Base-by-base conservation (phyloP, 2,329 filamentous ascomycete species). In the Domatiomyces catenatus region DNA sequence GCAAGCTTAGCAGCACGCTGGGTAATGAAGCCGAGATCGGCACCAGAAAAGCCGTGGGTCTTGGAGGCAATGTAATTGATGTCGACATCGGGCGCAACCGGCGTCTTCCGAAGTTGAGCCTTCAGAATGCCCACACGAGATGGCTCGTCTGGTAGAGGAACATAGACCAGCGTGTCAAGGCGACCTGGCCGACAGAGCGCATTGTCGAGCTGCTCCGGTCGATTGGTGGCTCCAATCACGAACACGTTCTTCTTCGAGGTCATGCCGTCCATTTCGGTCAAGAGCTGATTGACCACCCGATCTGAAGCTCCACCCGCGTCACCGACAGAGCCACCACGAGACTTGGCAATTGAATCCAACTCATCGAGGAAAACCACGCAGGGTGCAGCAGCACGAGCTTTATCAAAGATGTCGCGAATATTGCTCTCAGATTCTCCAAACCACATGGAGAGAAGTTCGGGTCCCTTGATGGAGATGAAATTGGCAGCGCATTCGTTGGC, bases 191-290 rank as follows among this genome's bases (percentile, higher is more conserved):
- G 89, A 79, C 90, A 95, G 62, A 98, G 79, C 61, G 92, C 92
- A 67, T 92, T 92, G 70, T 98, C 92, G 54, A 98, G 85, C 75
- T 96, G 92, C 75, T 98, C 92, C 44, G 92, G 92, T 75, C 92
- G 80, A 76, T 98, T 98, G 70, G 92, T 98, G 45, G 92, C 92
- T 68, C 92, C 92, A 62, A 98, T 98, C 59, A 98, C 92, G 72
- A 98, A 98, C 58, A 98, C 92, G 68, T 98, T 98, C 85, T 98
- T 98, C 86, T 98, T 98, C 42, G 90, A 95, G 45, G 90, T 96
- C 90, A 96, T 96, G 63, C 90, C 90, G 61, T 96, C 90, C 90
- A 96, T 95, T 80, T 96, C 87, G 60, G 92, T 98, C 65, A 98
- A 75, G 67, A 98, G 88, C 77, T 98, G 93, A 76, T 98, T 98